Percentiles rank a stretch among this genome's conserved stretches.
Evolutionary conservation across 2,329 filamentous ascomycete species (phyloP).

Genomic region (Paraconiothyrium brasiliense): DNA sequence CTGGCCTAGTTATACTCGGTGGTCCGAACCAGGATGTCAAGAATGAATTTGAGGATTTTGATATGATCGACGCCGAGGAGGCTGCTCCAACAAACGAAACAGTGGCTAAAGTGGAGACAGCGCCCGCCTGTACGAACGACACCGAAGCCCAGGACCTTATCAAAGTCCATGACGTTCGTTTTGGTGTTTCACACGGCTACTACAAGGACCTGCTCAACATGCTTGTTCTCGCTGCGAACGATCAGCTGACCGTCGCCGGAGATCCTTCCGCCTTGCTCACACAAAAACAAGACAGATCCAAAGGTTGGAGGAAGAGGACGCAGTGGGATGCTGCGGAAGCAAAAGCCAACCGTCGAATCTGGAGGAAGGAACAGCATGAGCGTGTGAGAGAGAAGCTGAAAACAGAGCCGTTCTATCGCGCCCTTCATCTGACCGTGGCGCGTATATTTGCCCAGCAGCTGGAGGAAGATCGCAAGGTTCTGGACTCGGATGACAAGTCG

Average conservation of each 20-base stretch:
- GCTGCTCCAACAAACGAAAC: background rate
- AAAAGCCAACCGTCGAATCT: constrained; percentile 39
- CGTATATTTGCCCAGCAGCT: constrained; percentile 67
- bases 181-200: constrained; percentile 65
- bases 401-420: constrained; percentile 59
- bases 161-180: constrained; percentile 38
- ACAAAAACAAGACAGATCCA: constrained; percentile 37
- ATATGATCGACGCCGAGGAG: constrained; percentile 55
- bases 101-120: background rate
- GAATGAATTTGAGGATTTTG: constrained; percentile 40
- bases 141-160: constrained; percentile 13
- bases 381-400: constrained; percentile 54
- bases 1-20: background rate
- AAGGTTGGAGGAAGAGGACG: constrained; percentile 25
- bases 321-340: constrained; percentile 34
- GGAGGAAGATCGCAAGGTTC: constrained; percentile 55
- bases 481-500: constrained; percentile 53
- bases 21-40: background rate
- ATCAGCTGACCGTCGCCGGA: constrained; percentile 55
- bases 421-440: constrained; percentile 63
- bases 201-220: constrained; percentile 71
- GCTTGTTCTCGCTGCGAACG: constrained; percentile 61
- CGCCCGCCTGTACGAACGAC: constrained; percentile 25
- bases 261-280: constrained; percentile 55
- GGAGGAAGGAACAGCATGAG: constrained; percentile 54